Percentiles rank a stretch among this genome's conserved stretches.
Conservation (phyloP, 371 early-diverging fungal genomes). For the Mucor lusitanicus region DNA sequence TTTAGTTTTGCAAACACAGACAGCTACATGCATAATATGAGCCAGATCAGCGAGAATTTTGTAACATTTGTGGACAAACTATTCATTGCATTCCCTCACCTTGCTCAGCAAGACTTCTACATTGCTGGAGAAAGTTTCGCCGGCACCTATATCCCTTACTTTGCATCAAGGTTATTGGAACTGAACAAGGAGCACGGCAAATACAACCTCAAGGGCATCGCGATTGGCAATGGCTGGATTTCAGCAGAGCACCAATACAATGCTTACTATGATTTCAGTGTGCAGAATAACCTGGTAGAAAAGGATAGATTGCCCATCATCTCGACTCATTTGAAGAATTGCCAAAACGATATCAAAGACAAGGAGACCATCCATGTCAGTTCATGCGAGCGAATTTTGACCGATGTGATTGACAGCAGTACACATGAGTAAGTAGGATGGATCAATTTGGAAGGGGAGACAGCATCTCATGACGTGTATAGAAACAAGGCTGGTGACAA, state of each 20-base stretch:
- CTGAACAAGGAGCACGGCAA: slow-evolving; percentile 47
- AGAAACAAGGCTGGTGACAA: slow-evolving; percentile 21
- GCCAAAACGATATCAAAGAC: slow-evolving; percentile 24
- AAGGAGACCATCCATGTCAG: slow-evolving; percentile 23
- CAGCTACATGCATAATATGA: slow-evolving; percentile 42
- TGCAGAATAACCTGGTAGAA: slow-evolving; percentile 40
- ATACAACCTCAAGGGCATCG: slow-evolving; percentile 67
- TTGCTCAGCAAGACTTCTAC: slow-evolving; percentile 61
- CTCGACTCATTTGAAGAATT: slow-evolving; percentile 23
- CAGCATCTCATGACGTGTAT: not conserved
- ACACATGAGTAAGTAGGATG: slow-evolving; percentile 31
- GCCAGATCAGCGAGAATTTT: slow-evolving; percentile 58
- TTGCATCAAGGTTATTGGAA: slow-evolving; percentile 61
- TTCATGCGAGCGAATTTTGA: slow-evolving; percentile 36
- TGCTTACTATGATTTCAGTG: slow-evolving; percentile 53
- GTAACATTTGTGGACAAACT: slow-evolving; percentile 64
- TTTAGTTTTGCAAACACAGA: slow-evolving; percentile 59
- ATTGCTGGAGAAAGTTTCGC: slow-evolving; percentile 88
- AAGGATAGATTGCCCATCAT: slow-evolving; percentile 22
- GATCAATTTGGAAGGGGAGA: not conserved
- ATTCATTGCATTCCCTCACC: slow-evolving; percentile 64
- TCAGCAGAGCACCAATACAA: slow-evolving; percentile 74
- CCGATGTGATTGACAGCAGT: slow-evolving; percentile 30
- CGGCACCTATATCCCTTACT: slow-evolving; percentile 85
- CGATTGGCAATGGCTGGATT: slow-evolving; percentile 91